Conservation (phyloP, 2,329 filamentous ascomycete species). For the Thielaviopsis populi region DNA sequence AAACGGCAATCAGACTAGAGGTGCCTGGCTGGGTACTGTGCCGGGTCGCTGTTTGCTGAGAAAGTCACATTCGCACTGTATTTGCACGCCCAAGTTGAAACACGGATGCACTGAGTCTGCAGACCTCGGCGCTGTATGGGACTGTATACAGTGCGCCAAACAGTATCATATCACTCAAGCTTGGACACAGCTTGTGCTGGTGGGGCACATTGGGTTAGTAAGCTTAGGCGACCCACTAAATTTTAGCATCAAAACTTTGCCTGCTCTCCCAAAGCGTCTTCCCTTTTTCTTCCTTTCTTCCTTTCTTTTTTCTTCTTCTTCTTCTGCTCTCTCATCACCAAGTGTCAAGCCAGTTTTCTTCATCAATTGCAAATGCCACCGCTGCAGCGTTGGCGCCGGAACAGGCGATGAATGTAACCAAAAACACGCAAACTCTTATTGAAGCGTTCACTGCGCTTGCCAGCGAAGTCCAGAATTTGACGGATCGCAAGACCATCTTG, state of each 20-base stretch:
- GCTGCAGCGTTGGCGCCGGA: slow-evolving; percentile 16
- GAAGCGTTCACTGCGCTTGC: slow-evolving; percentile 51
- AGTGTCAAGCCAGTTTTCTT: background rate
- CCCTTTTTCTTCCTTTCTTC: slow-evolving; percentile 17
- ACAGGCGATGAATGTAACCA: slow-evolving; percentile 16
- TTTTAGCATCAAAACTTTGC: slow-evolving; percentile 14
- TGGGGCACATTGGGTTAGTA: slow-evolving; percentile 4
- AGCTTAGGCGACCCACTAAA: slow-evolving; percentile 14
- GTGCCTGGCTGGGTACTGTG: background rate
- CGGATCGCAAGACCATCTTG: slow-evolving; percentile 48
- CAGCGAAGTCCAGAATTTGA: slow-evolving; percentile 48
- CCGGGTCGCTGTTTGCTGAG: too few species aligned
- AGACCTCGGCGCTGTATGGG: background rate
- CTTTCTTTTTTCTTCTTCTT: slow-evolving; percentile 17
- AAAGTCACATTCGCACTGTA: background rate
- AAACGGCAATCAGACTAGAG: background rate
- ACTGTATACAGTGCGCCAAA: background rate
- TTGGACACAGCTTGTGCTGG: background rate
- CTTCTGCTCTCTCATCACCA: slow-evolving; percentile 10
- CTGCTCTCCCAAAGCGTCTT: background rate
- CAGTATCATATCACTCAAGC: background rate
- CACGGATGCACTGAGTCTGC: background rate
- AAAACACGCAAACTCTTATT: slow-evolving; percentile 38
- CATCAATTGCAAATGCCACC: slow-evolving; percentile 13
- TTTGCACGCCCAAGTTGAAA: background rate